Evolutionary conservation across 495 filamentous ascomycete genomes (phyloP), one percentile per base, ranked within the genome.

Genomic region (Cenococcum geophilum): DNA sequence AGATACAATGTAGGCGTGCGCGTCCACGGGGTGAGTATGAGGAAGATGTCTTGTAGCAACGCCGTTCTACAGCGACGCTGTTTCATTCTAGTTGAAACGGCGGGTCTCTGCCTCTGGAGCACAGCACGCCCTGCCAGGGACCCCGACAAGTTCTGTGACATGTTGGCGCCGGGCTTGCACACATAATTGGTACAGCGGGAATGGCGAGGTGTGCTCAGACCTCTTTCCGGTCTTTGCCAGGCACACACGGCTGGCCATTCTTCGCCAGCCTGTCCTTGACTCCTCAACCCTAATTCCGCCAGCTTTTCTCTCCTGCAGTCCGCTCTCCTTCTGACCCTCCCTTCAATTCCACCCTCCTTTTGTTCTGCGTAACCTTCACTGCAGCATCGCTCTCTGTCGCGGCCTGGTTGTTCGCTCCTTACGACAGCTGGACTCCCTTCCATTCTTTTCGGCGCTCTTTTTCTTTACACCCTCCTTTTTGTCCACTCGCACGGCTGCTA

Each of bases 341-440:
- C 76, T 75, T 69, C 63, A 59, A 61, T 67, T 66, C 62, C 69
- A 71, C 71, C 71, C 71, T 65, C 74, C 74, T 69, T 76, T 76
- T 74, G 70, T 76, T 68, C 63, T 73, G 65, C 70, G 61, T 70
- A 70, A 64, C 48, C 68, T 35, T 43, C 62, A 20, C 54, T 35
- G 22, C 60, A 52, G 50, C n/a, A 35, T 64, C 49, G 49, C 40
- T 59, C 61, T 50, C 58, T 64, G 48, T 55, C 43, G 55, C 68
- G 71, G 68, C 72, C 72, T 73, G 68, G 72, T 74, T 73, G 72
- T 70, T 74, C 67, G 69, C 72, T 73, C 74, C 67, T 72, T 75
- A 72, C 73, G 65, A 75, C 63, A 50, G 53, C 62, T 57, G 65
- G 59, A 63, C 60, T 43, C 55, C 55, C 18, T 50, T 62, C 51